phyloP scores from a whole-genome alignment of 1,284 basidiomycete genomes.

The Phylloboletellus chloephorus region DNA sequence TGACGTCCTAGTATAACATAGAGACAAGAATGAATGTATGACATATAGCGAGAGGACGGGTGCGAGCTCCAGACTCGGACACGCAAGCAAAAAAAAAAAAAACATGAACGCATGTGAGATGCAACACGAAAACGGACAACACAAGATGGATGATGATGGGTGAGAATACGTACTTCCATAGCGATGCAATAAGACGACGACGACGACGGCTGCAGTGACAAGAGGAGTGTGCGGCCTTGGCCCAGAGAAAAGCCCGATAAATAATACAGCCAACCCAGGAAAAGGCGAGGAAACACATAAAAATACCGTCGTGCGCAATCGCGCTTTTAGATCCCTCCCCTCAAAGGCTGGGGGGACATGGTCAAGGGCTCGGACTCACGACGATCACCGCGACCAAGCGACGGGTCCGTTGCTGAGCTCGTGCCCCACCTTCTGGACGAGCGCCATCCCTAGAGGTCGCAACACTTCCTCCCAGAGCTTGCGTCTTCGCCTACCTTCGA shows the following conservation, averaged over 20 bases:
- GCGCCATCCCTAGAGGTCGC: conserved; percentile 56
- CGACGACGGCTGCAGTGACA: not conserved
- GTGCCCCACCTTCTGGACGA: conserved; percentile 65
- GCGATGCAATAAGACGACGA: not conserved
- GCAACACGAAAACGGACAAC: not conserved
- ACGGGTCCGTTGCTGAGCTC: conserved; percentile 66
- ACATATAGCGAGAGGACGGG: not conserved
- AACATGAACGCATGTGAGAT: not conserved
- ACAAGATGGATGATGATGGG: not conserved
- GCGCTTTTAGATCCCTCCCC: conserved; percentile 15
- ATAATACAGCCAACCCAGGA: conserved; percentile 5
- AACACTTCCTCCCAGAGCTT: conserved; percentile 58
- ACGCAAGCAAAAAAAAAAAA: no score
- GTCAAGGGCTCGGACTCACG: not conserved
- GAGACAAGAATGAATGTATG: not conserved
- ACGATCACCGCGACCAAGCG: conserved; percentile 20
- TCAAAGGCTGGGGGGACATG: not conserved
- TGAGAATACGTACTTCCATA: not conserved
- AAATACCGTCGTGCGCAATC: not conserved
- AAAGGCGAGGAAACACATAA: not conserved
- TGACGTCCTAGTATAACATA: no score
- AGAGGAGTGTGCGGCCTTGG: not conserved
- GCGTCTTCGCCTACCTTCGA: conserved; percentile 40
- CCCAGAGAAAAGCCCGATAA: conserved; percentile 5
- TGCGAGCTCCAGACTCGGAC: no score